Evolutionary conservation across 805 yeast species (phyloP).

Genomic region (Danielia oregonensis): DNA sequence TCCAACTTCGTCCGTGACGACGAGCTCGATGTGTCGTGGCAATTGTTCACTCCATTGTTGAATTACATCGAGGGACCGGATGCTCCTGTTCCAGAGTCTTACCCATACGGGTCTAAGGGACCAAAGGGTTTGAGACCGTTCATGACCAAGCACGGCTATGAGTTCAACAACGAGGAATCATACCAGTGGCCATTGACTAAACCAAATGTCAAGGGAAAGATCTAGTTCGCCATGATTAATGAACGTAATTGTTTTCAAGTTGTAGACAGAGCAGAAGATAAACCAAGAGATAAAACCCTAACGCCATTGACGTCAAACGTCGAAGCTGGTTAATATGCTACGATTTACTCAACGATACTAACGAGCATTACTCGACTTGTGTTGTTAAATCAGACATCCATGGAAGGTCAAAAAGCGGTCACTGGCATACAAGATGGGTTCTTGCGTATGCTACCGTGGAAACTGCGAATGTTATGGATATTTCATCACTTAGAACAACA

Average conservation of each 20-base stretch:
- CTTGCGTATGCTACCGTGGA: conserved; percentile 89
- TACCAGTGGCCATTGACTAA: conserved; percentile 92
- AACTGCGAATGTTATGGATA: conserved; percentile 86
- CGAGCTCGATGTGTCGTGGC: conserved; percentile 93
- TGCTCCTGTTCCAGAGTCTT: conserved; percentile 63
- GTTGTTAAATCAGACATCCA: conserved; percentile 74
- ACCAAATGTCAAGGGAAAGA: conserved; percentile 34
- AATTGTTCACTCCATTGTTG: conserved; percentile 85
- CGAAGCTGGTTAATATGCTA: too few relatives aligned
- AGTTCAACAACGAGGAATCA: conserved; percentile 54
- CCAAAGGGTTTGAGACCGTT: conserved; percentile 64
- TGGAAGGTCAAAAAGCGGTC: conserved; percentile 87
- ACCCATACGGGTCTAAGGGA: conserved; percentile 91
- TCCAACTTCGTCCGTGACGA: conserved; percentile 97
- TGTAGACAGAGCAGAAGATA: too few relatives aligned
- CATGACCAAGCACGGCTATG: conserved; percentile 68
- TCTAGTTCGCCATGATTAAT: conserved; percentile 8
- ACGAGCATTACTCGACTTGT: not conserved
- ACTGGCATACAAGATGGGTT: conserved; percentile 81
- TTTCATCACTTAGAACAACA: conserved; percentile 60
- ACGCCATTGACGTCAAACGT: too few relatives aligned
- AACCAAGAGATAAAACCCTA: not conserved
- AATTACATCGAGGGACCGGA: conserved; percentile 69
- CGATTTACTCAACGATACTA: not conserved
- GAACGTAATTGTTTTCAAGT: not conserved